A percentile compares a stretch with the other conserved stretches of the same genome.
phyloP scores from a whole-genome alignment of 2,329 filamentous ascomycete species.

The Incumbomyces delicatus region DNA sequence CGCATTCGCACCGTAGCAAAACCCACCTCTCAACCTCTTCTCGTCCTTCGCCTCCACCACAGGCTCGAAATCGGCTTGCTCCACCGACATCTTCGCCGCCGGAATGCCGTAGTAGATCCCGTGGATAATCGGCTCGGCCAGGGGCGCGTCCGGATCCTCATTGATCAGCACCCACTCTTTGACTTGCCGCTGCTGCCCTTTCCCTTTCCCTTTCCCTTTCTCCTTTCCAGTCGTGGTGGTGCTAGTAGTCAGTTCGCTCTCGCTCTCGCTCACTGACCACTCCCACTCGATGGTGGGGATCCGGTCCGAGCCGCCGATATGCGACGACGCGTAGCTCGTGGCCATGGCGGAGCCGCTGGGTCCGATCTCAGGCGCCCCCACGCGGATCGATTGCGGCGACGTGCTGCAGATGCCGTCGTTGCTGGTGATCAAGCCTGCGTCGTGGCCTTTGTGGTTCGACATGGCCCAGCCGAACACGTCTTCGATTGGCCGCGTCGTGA shows the following conservation, averaged over 20 bases:
- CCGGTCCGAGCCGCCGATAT: neutral
- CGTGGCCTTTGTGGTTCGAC: neutral
- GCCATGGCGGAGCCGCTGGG: neutral
- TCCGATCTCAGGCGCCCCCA: neutral
- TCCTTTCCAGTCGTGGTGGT: no score
- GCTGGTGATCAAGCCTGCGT: neutral
- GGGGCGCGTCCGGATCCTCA: constrained; percentile 26
- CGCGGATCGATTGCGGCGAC: neutral
- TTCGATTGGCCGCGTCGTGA: neutral
- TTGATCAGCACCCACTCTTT: constrained; percentile 19
- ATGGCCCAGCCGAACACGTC: neutral
- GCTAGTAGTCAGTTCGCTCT: no score
- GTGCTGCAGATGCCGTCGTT: neutral
- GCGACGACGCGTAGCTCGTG: neutral
- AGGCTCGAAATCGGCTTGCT: constrained; percentile 14
- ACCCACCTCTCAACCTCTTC: constrained; percentile 20
- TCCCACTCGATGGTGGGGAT: neutral
- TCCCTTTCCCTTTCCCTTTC: no score
- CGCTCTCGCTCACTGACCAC: no score
- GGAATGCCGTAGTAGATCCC: constrained; percentile 26
- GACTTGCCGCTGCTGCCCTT: neutral
- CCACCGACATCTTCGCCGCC: constrained; percentile 11
- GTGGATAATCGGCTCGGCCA: constrained; percentile 23
- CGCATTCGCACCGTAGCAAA: constrained; percentile 23
- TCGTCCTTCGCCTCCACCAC: neutral